Evolutionary conservation across 345 rosid genomes (phyloP), one percentile per base, ranked within the genome.

Genomic region (Abelmoschus esculentus): DNA sequence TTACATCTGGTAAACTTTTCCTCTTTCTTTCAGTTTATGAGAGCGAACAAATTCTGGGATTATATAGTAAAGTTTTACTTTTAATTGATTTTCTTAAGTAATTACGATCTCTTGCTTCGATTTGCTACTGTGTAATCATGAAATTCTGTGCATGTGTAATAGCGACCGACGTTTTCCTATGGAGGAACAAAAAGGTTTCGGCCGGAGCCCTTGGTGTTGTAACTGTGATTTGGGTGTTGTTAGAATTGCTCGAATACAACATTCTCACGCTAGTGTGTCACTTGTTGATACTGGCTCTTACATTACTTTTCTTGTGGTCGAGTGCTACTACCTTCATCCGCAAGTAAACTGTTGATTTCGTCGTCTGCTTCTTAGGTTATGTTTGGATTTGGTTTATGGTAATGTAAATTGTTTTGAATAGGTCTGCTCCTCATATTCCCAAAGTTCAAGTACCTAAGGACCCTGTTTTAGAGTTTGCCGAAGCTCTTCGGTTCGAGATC

Each of bases 131-230:
- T 46, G 40, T 67, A 17, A 60, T 67, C 12, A 32, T 49, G 58
- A 8, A 22, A 38, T 61, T 13, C 31, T 6, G 38, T 7, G 15
- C 34, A 32, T 62, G 31, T 74, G 68, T 53, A 65, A 78, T 14
- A 91, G 97, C 91, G 63, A 96, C 97, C 3, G 98, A 96, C 68
- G 72, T 96, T 70, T 83, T 96, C 73, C 84, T 92, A 0, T 96
- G 99, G 99, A 92, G 93, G 87, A 86, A 90, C 80, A 96, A 96
- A 84, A 96, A 96, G 87, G 72, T 90, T 66, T 96, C 99, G 11
- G 92, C 82, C 0, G 91, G 90, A 63, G 93, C 86, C 1, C 83
- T 96, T 28, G 97, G 93, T 55, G 87, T 80, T 62, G 98, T 91
- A 8, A 91, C 99, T 5, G 80, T 76, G 3, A 61, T 82, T 0